Evolutionary conservation across 176 grass and related monocot species (phyloP).

Genomic region (Chloris gayana): DNA sequence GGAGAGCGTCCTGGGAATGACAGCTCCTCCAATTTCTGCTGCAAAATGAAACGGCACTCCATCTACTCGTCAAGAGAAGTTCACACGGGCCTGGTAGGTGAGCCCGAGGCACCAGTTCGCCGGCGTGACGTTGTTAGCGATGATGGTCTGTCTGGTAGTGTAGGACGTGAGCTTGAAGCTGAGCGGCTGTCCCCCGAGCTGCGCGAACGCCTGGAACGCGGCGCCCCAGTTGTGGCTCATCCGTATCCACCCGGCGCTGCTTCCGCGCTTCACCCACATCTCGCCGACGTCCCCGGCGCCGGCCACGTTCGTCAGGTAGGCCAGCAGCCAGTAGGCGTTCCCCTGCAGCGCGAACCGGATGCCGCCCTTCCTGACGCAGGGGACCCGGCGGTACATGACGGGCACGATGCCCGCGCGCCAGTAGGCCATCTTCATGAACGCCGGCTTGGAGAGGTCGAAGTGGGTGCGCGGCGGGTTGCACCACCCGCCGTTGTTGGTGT

Average conservation of each 20-base stretch:
- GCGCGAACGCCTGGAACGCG: constrained; percentile 65
- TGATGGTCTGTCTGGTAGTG: constrained; percentile 61
- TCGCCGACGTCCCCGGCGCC: constrained; percentile 63
- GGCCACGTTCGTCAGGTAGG: constrained; percentile 71
- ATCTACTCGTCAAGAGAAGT: constrained; percentile 48
- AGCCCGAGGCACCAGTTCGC: constrained; percentile 60
- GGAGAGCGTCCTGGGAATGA: constrained; percentile 3
- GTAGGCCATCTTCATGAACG: constrained; percentile 70
- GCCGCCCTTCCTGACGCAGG: constrained; percentile 52
- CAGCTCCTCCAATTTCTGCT: constrained; percentile 17
- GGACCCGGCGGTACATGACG: constrained; percentile 81
- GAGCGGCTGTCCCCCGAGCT: constrained; percentile 54
- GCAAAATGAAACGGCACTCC: background rate
- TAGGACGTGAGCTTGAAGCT: constrained; percentile 78
- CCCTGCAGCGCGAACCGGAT: constrained; percentile 61
- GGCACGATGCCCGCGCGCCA: constrained; percentile 79
- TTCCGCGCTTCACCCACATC: constrained; percentile 52
- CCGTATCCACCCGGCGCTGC: constrained; percentile 42
- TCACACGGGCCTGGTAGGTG: constrained; percentile 62
- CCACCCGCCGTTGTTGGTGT: constrained; percentile 72
- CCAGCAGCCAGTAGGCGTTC: constrained; percentile 74
- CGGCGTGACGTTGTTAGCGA: constrained; percentile 52
- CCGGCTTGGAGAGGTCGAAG: constrained; percentile 85
- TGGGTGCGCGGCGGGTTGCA: constrained; percentile 86
- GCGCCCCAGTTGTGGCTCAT: constrained; percentile 88